Conservation (phyloP, 1,284 basidiomycete genomes). For the Neonothopanus nambi region DNA sequence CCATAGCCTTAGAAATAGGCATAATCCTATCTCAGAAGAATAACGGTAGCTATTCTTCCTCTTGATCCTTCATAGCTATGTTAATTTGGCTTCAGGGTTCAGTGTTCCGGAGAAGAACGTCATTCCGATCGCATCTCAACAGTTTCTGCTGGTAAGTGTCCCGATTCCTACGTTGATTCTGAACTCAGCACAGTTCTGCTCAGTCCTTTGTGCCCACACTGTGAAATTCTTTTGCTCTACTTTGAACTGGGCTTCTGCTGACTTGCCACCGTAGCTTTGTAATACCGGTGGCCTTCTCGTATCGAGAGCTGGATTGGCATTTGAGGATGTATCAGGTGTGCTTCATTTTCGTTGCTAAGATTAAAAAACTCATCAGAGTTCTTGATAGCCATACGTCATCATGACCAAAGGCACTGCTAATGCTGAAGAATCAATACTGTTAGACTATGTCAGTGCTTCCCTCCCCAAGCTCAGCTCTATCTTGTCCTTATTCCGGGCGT, state of each 20-base stretch:
- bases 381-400: constrained; percentile 57
- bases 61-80: constrained; percentile 1
- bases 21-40: constrained; percentile 39
- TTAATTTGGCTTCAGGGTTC: constrained; percentile 42
- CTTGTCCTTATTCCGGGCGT: not conserved
- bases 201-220: constrained; percentile 62
- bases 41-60: constrained; percentile 39
- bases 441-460: constrained; percentile 55
- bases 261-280: constrained; percentile 28
- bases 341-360: constrained; percentile 14
- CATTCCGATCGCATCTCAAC: constrained; percentile 47
- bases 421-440: constrained; percentile 56
- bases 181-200: constrained; percentile 2
- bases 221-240: constrained; percentile 32
- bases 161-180: constrained; percentile 2
- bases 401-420: constrained; percentile 49
- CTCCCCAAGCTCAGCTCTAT: not conserved
- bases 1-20: constrained; percentile 49
- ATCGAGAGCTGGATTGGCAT: constrained; percentile 50
- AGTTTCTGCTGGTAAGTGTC: constrained; percentile 54
- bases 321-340: constrained; percentile 50
- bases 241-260: constrained; percentile 16
- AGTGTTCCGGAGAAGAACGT: constrained; percentile 48
- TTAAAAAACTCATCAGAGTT: constrained; percentile 10
- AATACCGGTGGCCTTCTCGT: constrained; percentile 38